Conservation (phyloP, 805 yeast species). For the Myxozyma vanderwaltii region DNA sequence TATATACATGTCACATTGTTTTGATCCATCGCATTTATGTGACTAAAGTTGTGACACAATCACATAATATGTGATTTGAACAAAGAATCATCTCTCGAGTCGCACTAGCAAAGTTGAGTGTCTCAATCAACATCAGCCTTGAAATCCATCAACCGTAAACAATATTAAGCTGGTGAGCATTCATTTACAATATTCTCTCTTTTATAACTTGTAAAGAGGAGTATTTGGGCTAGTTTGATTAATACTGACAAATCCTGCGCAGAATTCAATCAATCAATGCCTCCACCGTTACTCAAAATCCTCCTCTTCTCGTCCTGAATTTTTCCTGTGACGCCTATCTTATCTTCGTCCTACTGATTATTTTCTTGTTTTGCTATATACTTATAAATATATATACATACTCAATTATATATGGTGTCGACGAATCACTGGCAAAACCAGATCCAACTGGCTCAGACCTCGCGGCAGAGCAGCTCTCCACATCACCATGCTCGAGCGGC, state of each 20-base stretch:
- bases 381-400: neutral
- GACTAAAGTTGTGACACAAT: neutral
- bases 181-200: too few species aligned
- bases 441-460: constrained; percentile 66
- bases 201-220: too few species aligned
- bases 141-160: neutral
- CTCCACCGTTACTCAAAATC: constrained; percentile 4
- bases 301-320: constrained; percentile 4
- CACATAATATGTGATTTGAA: neutral
- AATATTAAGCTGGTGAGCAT: neutral
- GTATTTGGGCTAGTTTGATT: too few species aligned
- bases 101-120: neutral
- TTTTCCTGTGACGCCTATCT: constrained; percentile 4
- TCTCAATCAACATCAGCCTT: neutral
- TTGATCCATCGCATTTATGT: neutral
- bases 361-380: neutral
- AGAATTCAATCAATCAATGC: constrained; percentile 8
- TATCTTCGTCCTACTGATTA: neutral
- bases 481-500: constrained; percentile 85
- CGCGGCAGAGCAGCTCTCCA: constrained; percentile 67
- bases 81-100: neutral
- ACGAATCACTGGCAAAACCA: constrained; percentile 71
- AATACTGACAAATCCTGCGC: neutral
- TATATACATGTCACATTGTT: too few species aligned
- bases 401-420: neutral